Conservation (phyloP, 495 filamentous ascomycete species). For the Neurospora sp. region DNA sequence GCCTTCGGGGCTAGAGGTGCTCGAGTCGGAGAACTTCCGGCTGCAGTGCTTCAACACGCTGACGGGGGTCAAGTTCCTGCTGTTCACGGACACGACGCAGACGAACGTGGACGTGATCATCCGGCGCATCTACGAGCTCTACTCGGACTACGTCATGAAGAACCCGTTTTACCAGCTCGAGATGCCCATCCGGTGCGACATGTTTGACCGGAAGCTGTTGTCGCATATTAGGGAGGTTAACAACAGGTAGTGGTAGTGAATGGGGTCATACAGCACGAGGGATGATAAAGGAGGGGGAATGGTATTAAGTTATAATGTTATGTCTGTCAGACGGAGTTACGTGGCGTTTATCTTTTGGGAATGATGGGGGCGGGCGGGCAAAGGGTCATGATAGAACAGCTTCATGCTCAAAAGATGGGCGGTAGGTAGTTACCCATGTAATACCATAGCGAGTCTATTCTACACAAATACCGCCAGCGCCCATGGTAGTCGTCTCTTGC, state of each 20-base stretch:
- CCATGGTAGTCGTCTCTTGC: background rate
- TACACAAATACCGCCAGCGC: slow-evolving; percentile 5
- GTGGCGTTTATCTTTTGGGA: slow-evolving; percentile 7
- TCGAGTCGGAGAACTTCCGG: slow-evolving; percentile 85
- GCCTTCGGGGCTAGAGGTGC: slow-evolving; percentile 69
- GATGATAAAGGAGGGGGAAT: background rate
- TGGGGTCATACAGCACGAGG: background rate
- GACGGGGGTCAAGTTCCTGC: slow-evolving; percentile 89
- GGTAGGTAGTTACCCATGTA: background rate
- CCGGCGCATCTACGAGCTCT: slow-evolving; percentile 82
- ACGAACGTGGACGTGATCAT: slow-evolving; percentile 76
- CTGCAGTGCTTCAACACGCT: slow-evolving; percentile 90
- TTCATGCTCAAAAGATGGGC: background rate
- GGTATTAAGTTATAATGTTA: slow-evolving; percentile 9
- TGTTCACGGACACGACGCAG: slow-evolving; percentile 90
- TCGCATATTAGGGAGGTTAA: slow-evolving; percentile 58
- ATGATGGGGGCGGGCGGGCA: background rate
- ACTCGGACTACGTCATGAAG: slow-evolving; percentile 97
- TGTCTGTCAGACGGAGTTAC: slow-evolving; percentile 10
- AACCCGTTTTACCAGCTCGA: slow-evolving; percentile 97
- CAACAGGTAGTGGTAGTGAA: slow-evolving; percentile 27
- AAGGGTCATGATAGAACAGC: background rate
- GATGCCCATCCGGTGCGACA: slow-evolving; percentile 93
- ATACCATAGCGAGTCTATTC: slow-evolving; percentile 6
- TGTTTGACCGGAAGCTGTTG: slow-evolving; percentile 77